Percentiles rank a stretch among this genome's conserved stretches.
Evolutionary conservation across 371 early-diverging fungal genomes (phyloP).

Genomic region (Dinochytrium kinnereticum): DNA sequence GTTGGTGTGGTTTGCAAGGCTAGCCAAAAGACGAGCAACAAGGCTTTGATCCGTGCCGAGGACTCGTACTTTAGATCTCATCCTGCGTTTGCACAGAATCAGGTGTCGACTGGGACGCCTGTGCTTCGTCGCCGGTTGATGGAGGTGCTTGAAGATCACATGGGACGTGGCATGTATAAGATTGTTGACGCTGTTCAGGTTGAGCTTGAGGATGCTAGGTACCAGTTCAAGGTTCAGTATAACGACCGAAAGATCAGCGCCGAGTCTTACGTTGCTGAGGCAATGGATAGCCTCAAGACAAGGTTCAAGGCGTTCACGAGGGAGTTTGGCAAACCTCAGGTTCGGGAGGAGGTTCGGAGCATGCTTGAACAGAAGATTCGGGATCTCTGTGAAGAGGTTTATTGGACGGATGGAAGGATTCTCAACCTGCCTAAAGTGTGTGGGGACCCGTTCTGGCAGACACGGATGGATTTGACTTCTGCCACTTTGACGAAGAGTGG

Average conservation of each 20-base stretch:
- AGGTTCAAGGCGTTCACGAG: constrained; percentile 89
- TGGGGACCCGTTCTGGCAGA: constrained; percentile 74
- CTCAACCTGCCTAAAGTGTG: constrained; percentile 64
- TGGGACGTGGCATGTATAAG: constrained; percentile 80
- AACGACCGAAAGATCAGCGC: constrained; percentile 93
- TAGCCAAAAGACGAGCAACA: constrained; percentile 48
- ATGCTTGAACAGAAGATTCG: constrained; percentile 89
- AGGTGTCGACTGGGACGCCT: constrained; percentile 79
- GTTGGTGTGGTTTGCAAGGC: constrained; percentile 96
- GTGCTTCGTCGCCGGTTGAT: constrained; percentile 83
- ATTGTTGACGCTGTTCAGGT: constrained; percentile 88
- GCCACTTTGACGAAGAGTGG: constrained; percentile 92
- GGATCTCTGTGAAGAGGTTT: constrained; percentile 89
- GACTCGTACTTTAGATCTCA: constrained; percentile 64
- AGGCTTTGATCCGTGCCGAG: constrained; percentile 73
- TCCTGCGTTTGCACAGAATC: constrained; percentile 32
- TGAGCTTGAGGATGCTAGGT: constrained; percentile 92
- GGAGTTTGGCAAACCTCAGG: constrained; percentile 89
- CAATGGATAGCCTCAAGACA: constrained; percentile 90
- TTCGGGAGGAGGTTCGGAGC: constrained; percentile 82
- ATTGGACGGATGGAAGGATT: constrained; percentile 83
- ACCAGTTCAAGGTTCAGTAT: constrained; percentile 98
- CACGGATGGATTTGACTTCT: constrained; percentile 80
- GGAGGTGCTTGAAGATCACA: constrained; percentile 88
- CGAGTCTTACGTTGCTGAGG: constrained; percentile 94